Evolutionary conservation across 805 yeast genomes (phyloP).

Genomic region (Kazachstania martiniae): DNA sequence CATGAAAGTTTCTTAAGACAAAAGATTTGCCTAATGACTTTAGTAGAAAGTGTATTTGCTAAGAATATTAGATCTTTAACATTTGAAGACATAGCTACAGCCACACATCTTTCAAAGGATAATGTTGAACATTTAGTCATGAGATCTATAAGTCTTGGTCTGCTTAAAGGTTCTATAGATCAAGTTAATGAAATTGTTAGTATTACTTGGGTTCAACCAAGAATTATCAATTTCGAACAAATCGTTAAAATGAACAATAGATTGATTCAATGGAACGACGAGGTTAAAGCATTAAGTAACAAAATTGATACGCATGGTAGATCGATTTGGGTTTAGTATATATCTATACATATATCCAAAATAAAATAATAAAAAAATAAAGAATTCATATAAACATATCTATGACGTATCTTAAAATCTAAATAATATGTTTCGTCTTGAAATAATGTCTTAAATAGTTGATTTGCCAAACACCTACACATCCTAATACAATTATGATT

Average conservation of each 20-base stretch:
- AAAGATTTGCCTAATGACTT: slow-evolving; percentile 85
- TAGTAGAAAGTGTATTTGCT: slow-evolving; percentile 79
- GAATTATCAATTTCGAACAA: slow-evolving; percentile 77
- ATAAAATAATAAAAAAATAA: not conserved
- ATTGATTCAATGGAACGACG: slow-evolving; percentile 65
- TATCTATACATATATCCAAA: not conserved
- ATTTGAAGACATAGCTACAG: slow-evolving; percentile 62
- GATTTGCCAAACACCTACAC: slow-evolving; percentile 87
- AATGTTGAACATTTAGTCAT: slow-evolving; percentile 85
- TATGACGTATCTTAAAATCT: not conserved
- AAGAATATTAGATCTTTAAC: slow-evolving; percentile 63
- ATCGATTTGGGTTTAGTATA: slow-evolving; percentile 47
- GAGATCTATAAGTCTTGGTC: slow-evolving; percentile 77
- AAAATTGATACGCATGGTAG: slow-evolving; percentile 53
- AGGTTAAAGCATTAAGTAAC: slow-evolving; percentile 53
- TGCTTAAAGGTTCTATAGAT: slow-evolving; percentile 83
- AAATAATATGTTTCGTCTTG: slow-evolving; percentile 68
- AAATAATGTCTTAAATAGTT: slow-evolving; percentile 87
- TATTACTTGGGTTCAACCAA: slow-evolving; percentile 92
- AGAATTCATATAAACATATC: slow-evolving; percentile 1
- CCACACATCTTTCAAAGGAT: slow-evolving; percentile 48
- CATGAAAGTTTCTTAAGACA: slow-evolving; percentile 66
- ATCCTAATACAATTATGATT: slow-evolving; percentile 56
- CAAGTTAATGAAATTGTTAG: slow-evolving; percentile 71
- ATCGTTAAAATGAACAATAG: slow-evolving; percentile 64